Percentiles rank a stretch among this genome's conserved stretches.
Conservation (phyloP, 306 rosid genomes). For the Canavalia gladiata region DNA sequence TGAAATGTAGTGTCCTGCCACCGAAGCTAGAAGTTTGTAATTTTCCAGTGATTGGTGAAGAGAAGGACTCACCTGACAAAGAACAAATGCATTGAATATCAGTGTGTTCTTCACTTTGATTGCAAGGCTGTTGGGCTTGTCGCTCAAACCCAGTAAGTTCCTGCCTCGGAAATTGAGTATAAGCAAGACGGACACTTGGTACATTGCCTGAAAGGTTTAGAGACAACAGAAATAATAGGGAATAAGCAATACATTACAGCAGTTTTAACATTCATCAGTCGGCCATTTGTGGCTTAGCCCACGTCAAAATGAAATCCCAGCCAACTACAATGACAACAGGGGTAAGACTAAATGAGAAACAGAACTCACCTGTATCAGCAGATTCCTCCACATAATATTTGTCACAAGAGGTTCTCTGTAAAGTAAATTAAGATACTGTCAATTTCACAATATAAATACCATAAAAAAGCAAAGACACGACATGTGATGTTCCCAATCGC, state of each 20-base stretch:
- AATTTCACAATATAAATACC: conserved; percentile 23
- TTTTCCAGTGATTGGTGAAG: not conserved
- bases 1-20: not conserved
- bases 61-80: conserved; percentile 80
- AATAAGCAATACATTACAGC: not conserved
- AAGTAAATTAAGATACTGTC: conserved; percentile 41
- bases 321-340: conserved; percentile 12
- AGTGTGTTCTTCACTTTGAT: conserved; percentile 79
- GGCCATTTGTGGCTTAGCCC: conserved; percentile 13
- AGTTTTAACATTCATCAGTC: conserved; percentile 18
- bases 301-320: not conserved
- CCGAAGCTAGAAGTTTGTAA: conserved; percentile 10
- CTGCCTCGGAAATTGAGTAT: conserved; percentile 75
- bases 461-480: not conserved
- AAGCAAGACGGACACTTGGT: conserved; percentile 85
- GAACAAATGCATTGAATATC: conserved; percentile 95
- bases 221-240: conserved; percentile 15
- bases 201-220: conserved; percentile 68
- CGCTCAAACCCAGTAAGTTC: conserved; percentile 60
- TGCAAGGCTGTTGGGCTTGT: conserved; percentile 46
- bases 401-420: conserved; percentile 91
- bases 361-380: conserved; percentile 78
- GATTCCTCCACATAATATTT: conserved; percentile 96
- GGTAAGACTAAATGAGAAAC: conserved; percentile 34
- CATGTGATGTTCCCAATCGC: not conserved